Percentiles rank a stretch among this genome's conserved stretches.
These are phyloP conservation scores for Curvularia eragrostidis DNA, from an alignment of 2,329 filamentous ascomycete species.

Conservation along the genomic window DNA sequence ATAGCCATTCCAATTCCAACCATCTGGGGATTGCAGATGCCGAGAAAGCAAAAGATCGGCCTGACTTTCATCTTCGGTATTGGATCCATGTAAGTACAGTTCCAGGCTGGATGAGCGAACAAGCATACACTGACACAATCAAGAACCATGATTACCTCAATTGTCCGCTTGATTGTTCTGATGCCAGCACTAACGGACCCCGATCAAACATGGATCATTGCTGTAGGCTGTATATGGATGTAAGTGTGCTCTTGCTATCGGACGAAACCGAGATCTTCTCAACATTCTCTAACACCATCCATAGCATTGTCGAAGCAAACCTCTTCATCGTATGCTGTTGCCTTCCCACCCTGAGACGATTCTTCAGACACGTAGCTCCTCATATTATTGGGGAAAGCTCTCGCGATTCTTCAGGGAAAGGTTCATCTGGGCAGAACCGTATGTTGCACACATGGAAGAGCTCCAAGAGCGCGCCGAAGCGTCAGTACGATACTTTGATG, in stretches of 20 bases:
- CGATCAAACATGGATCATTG: conserved; percentile 27
- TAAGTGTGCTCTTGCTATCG: conserved; percentile 6
- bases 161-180: conserved; percentile 22
- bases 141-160: conserved; percentile 25
- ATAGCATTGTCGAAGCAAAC: conserved; percentile 51
- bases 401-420: conserved; percentile 9
- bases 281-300: neutral
- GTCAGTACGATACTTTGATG: conserved; percentile 26
- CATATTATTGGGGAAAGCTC: conserved; percentile 21
- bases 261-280: neutral
- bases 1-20: conserved; percentile 28
- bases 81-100: conserved; percentile 26
- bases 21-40: conserved; percentile 29
- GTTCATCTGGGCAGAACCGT: conserved; percentile 10
- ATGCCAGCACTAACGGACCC: conserved; percentile 22
- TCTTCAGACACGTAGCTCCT: conserved; percentile 50
- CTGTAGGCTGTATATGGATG: conserved; percentile 21
- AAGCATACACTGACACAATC: conserved; percentile 3
- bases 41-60: conserved; percentile 26
- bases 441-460: conserved; percentile 21
- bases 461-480: conserved; percentile 11
- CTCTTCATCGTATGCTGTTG: conserved; percentile 53
- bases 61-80: conserved; percentile 28
- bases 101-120: neutral
- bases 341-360: conserved; percentile 52